Conservation (phyloP, 148 eudicot species). For the Linanthus parryae region DNA sequence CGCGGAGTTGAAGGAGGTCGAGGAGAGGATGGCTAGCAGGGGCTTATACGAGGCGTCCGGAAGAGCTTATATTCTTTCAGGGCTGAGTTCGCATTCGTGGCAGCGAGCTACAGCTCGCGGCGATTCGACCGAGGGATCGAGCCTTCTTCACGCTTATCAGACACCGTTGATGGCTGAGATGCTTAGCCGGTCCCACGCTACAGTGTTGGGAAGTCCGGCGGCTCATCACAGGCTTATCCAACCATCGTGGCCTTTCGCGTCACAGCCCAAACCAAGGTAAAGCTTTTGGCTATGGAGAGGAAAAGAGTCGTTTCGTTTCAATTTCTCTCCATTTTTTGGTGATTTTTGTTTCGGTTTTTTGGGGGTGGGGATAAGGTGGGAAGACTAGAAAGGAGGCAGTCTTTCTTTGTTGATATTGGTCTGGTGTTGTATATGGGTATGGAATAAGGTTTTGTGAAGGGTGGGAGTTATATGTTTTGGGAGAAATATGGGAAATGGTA, state of each 20-base stretch:
- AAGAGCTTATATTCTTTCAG: slow-evolving; percentile 81
- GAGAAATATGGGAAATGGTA: too few relatives aligned
- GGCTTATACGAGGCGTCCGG: slow-evolving; percentile 77
- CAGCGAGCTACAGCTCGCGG: slow-evolving; percentile 84
- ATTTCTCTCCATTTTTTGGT: background rate
- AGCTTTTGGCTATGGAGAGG: background rate
- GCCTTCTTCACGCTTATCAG: slow-evolving; percentile 53
- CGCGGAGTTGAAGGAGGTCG: slow-evolving; percentile 78
- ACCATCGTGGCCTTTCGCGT: slow-evolving; percentile 34
- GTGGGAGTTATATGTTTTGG: too few relatives aligned
- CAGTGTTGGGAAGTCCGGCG: slow-evolving; percentile 34
- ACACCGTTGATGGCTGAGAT: slow-evolving; percentile 64
- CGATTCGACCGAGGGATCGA: slow-evolving; percentile 53
- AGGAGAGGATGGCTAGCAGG: slow-evolving; percentile 77
- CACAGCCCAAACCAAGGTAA: slow-evolving; percentile 43
- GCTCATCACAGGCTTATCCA: slow-evolving; percentile 32
- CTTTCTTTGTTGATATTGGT: slow-evolving; percentile 15
- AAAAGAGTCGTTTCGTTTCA: background rate
- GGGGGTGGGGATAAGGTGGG: slow-evolving; percentile 11
- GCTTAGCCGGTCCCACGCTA: slow-evolving; percentile 64
- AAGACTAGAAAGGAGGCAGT: background rate
- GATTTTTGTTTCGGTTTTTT: slow-evolving; percentile 4
- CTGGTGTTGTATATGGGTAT: too few relatives aligned
- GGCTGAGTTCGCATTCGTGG: slow-evolving; percentile 95
- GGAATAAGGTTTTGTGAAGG: too few relatives aligned